These are phyloP conservation scores for Colletotrichum tofieldiae DNA, from an alignment of 2,329 filamentous ascomycete species.

Conservation along the genomic window DNA sequence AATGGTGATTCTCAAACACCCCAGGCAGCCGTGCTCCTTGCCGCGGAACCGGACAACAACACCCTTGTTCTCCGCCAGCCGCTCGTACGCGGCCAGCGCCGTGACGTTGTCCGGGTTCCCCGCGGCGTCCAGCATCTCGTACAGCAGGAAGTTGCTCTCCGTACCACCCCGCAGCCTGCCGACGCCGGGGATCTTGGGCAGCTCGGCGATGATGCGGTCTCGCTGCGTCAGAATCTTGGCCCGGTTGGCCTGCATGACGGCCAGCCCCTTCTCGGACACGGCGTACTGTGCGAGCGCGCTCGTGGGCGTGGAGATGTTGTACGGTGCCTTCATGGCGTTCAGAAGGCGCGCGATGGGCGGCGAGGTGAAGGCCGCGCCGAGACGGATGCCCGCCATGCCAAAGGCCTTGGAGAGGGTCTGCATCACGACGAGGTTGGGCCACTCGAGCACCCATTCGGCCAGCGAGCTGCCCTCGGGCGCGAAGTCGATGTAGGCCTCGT, in stretches of 20 bases:
- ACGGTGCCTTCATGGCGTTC: conserved; percentile 95
- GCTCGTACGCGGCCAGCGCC: conserved; percentile 86
- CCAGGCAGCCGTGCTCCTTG: conserved; percentile 90
- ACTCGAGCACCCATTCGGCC: conserved; percentile 92
- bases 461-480: conserved; percentile 82
- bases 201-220: conserved; percentile 79
- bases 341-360: conserved; percentile 83
- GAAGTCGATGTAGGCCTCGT: conserved; percentile 98
- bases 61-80: conserved; percentile 85
- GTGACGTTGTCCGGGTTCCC: conserved; percentile 84
- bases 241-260: conserved; percentile 80
- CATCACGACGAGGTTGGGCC: conserved; percentile 97
- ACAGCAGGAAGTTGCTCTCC: conserved; percentile 91
- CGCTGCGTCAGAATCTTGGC: conserved; percentile 82
- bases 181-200: conserved; percentile 83
- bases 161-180: conserved; percentile 86
- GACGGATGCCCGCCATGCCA: conserved; percentile 91
- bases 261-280: conserved; percentile 76
- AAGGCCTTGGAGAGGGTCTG: conserved; percentile 99
- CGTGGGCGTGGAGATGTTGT: conserved; percentile 93
- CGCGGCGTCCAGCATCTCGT: conserved; percentile 83
- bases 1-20: conserved; percentile 92
- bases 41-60: conserved; percentile 96
- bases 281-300: conserved; percentile 85
- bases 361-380: conserved; percentile 88